phyloP scores from a whole-genome alignment of 1,139 yeast genomes.

The Pichia sp. region DNA sequence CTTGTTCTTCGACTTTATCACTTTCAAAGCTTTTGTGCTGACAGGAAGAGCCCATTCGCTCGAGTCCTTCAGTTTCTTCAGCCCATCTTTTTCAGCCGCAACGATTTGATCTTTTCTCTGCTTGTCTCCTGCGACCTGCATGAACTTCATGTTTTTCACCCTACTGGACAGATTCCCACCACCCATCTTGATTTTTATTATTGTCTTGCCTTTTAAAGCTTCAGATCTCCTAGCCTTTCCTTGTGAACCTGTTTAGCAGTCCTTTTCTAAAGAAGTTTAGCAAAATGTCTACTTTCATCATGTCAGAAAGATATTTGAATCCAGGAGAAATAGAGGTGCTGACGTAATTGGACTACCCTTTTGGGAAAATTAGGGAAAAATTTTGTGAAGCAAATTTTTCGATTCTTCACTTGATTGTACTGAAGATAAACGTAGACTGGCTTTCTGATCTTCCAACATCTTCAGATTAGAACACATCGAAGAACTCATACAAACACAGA shows the following conservation, averaged over 20 bases:
- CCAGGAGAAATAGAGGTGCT: background rate
- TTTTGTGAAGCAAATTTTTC: slow-evolving; percentile 8
- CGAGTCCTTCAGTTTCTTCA: slow-evolving; percentile 43
- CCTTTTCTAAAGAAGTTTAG: background rate
- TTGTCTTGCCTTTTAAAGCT: too few relatives aligned
- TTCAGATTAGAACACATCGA: background rate
- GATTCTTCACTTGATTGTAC: background rate
- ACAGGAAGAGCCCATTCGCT: slow-evolving; percentile 60
- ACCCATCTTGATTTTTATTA: slow-evolving; percentile 5
- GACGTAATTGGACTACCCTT: background rate
- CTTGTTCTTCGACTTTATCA: slow-evolving; percentile 25
- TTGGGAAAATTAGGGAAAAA: slow-evolving; percentile 2
- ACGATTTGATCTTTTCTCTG: slow-evolving; percentile 25
- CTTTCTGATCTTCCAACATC: background rate
- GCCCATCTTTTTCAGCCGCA: slow-evolving; percentile 36
- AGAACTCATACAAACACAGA: background rate
- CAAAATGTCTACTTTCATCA: background rate
- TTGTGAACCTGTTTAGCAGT: too few relatives aligned
- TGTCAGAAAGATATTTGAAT: background rate
- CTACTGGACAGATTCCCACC: slow-evolving; percentile 41
- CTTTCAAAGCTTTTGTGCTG: slow-evolving; percentile 27
- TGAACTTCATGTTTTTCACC: slow-evolving; percentile 71
- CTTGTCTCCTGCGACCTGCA: slow-evolving; percentile 30
- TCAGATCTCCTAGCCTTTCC: too few relatives aligned
- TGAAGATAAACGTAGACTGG: background rate